Evolutionary conservation across 371 early-diverging fungal genomes (phyloP).

Genomic region (Blakeslea trispora): DNA sequence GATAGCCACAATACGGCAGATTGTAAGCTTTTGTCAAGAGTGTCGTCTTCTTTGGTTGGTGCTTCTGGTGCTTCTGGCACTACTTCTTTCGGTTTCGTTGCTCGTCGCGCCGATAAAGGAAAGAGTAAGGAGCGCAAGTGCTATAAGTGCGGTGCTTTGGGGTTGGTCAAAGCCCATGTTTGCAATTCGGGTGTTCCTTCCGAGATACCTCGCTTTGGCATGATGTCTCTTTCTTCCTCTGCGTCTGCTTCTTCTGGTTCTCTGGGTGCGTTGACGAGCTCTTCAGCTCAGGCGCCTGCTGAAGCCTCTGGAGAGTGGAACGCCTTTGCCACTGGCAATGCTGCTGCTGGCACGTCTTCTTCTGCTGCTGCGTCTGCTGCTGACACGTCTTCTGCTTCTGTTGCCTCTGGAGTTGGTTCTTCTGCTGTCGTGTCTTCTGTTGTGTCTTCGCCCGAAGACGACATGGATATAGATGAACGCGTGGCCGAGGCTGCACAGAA

Average conservation of each 20-base stretch:
- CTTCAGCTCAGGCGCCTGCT: too few relatives aligned
- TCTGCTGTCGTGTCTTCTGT: too few relatives aligned
- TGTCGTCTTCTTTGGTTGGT: not conserved
- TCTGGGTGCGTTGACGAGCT: too few relatives aligned
- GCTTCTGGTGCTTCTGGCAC: not conserved
- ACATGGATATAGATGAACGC: conserved; percentile 1
- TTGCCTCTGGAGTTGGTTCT: not conserved
- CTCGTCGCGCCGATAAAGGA: too few relatives aligned
- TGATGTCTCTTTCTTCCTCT: too few relatives aligned
- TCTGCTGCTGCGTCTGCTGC: not conserved
- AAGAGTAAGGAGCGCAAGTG: not conserved
- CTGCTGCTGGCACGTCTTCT: too few relatives aligned
- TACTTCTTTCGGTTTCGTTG: not conserved
- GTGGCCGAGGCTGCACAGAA: not conserved
- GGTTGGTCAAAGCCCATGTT: not conserved
- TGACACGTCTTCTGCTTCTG: not conserved
- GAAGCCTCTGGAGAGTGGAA: too few relatives aligned
- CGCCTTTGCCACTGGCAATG: too few relatives aligned
- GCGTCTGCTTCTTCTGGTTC: too few relatives aligned
- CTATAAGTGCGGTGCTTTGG: conserved; percentile 1
- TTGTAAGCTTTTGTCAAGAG: not conserved
- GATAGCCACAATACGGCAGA: not conserved
- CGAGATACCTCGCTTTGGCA: too few relatives aligned
- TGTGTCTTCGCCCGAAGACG: not conserved
- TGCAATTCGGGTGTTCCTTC: not conserved